A percentile compares a stretch with the other conserved stretches of the same genome.
Conservation (phyloP, 1,284 basidiomycete genomes). For the Ceratobasidium sp. region DNA sequence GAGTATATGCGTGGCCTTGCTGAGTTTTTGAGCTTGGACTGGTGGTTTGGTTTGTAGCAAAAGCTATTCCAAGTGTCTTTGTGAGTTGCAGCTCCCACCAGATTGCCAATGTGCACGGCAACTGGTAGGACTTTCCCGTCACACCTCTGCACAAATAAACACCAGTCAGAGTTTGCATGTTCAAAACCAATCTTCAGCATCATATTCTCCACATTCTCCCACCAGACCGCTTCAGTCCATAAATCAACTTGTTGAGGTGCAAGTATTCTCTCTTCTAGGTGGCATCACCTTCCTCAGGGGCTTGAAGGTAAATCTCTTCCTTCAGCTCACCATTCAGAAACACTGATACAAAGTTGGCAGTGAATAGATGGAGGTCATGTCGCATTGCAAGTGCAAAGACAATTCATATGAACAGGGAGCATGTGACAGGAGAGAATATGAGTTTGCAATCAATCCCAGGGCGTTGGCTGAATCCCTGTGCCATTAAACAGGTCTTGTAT, state of each 20-base stretch:
- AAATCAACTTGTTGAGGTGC: slow-evolving; percentile 16
- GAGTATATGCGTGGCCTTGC: slow-evolving; percentile 46
- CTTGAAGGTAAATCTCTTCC: slow-evolving; percentile 41
- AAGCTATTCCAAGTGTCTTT: slow-evolving; percentile 22
- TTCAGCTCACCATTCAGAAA: slow-evolving; percentile 44
- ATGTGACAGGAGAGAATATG: slow-evolving; percentile 30
- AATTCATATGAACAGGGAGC: background rate
- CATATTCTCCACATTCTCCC: background rate
- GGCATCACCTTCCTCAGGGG: background rate
- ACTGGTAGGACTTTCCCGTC: slow-evolving; percentile 42
- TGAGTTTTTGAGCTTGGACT: slow-evolving; percentile 46
- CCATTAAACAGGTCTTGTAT: background rate
- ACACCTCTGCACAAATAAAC: slow-evolving; percentile 9
- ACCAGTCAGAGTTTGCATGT: slow-evolving; percentile 8
- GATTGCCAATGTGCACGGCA: slow-evolving; percentile 51
- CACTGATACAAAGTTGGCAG: slow-evolving; percentile 25
- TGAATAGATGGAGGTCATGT: slow-evolving; percentile 9
- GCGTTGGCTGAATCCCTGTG: slow-evolving; percentile 15
- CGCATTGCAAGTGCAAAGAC: slow-evolving; percentile 15
- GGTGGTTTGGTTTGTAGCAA: slow-evolving; percentile 7
- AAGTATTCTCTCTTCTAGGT: background rate
- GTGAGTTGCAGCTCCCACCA: slow-evolving; percentile 43
- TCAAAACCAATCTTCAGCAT: slow-evolving; percentile 31
- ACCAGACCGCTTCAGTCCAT: slow-evolving; percentile 43
- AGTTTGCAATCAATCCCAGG: background rate